Evolutionary conservation across 176 grass and related monocot species (phyloP).

Genomic region (Oryza glumipatula): DNA sequence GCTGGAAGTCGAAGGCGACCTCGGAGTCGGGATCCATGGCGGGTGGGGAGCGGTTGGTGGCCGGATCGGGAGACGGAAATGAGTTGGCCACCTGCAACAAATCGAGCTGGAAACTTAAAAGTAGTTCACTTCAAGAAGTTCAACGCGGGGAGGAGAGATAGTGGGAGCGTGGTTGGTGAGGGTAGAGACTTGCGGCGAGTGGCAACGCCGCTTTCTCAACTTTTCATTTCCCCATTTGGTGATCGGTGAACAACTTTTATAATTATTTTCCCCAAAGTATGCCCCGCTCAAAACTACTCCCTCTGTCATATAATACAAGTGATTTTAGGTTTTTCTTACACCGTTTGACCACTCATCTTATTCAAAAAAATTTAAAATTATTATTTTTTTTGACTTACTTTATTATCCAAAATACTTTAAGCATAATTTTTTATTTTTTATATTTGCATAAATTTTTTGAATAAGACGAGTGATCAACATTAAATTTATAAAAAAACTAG

Average conservation of each 20-base stretch:
- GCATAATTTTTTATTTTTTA: no score
- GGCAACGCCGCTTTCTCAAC: neutral
- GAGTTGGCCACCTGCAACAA: conserved; percentile 39
- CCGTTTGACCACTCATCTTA: no score
- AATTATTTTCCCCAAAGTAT: neutral
- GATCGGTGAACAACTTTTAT: neutral
- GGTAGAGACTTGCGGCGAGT: neutral
- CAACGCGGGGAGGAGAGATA: neutral
- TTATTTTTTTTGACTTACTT: no score
- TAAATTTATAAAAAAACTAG: no score
- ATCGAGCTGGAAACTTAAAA: conserved; percentile 2
- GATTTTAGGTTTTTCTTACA: no score
- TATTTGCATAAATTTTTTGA: no score
- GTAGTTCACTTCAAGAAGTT: neutral
- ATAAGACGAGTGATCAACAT: no score
- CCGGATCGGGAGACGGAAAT: conserved; percentile 3
- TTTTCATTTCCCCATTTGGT: neutral
- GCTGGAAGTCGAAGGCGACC: conserved; percentile 65
- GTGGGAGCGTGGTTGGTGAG: conserved; percentile 30
- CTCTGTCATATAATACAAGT: no score
- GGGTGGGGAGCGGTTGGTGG: conserved; percentile 23
- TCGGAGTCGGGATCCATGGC: conserved; percentile 78
- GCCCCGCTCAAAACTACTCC: neutral
- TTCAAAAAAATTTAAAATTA: no score
- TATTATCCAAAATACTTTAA: no score